A percentile compares a stretch with the other conserved stretches of the same genome.
phyloP scores from a whole-genome alignment of 1,284 basidiomycete species.

The Coniferiporia sulphurascens region DNA sequence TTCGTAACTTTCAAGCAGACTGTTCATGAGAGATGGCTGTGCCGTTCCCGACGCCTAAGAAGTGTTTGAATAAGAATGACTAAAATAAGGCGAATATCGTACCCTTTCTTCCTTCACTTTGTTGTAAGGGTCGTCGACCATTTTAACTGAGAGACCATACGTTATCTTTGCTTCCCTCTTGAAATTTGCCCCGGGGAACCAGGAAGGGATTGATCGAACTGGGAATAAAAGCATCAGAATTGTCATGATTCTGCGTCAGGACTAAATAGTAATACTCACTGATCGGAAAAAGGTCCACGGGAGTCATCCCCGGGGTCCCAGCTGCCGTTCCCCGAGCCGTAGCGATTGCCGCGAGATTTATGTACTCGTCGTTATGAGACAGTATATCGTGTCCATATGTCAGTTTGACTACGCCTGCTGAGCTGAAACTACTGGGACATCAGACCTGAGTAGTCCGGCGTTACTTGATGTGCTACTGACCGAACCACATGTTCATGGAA shows the following conservation, averaged over 20 bases:
- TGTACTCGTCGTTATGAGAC: constrained; percentile 1
- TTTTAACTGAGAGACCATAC: not conserved
- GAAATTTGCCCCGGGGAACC: constrained; percentile 17
- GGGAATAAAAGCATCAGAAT: not conserved
- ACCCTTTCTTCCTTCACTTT: constrained; percentile 5
- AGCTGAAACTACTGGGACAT: not conserved
- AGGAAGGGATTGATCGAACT: constrained; percentile 11
- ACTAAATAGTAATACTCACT: not conserved
- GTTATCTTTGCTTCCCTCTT: constrained; percentile 7
- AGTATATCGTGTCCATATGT: constrained; percentile 8
- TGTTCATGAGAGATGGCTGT: not conserved
- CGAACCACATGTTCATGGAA: constrained; percentile 26
- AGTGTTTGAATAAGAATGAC: not conserved
- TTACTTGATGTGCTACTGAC: constrained; percentile 20
- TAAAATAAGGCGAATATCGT: not conserved
- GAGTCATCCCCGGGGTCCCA: constrained; percentile 1
- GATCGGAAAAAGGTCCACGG: constrained; percentile 10
- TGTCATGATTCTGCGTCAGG: not conserved
- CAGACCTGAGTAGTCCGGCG: not conserved
- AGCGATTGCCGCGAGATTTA: constrained; percentile 1
- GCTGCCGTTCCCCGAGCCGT: not conserved
- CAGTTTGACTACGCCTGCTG: constrained; percentile 1
- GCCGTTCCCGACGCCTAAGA: constrained; percentile 1
- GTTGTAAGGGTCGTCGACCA: constrained; percentile 3
- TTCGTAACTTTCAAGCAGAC: not conserved